Evolutionary conservation across 257 asterid species (phyloP).

Genomic region (Lycium barbarum): DNA sequence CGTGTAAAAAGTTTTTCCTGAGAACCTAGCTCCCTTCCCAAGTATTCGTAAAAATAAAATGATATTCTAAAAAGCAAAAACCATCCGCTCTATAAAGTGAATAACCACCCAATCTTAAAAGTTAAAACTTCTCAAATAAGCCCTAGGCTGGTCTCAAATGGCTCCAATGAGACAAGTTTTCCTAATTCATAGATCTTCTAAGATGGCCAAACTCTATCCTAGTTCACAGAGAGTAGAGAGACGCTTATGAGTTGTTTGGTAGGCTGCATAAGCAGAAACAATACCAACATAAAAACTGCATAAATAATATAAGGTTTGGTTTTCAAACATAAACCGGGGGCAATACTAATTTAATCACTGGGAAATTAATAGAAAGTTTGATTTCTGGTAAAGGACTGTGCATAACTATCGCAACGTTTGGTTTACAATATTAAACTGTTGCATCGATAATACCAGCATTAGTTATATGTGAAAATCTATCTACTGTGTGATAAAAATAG

Average conservation of each 20-base stretch:
- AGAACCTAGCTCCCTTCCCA: background rate
- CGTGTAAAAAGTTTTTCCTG: background rate
- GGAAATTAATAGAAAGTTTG: background rate
- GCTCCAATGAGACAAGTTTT: background rate
- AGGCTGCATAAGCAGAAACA: background rate
- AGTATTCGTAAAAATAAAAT: background rate
- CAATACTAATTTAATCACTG: background rate
- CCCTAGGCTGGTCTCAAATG: background rate
- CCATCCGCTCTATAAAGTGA: background rate
- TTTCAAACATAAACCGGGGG: background rate
- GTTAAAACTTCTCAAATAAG: constrained; percentile 20
- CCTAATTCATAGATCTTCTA: background rate
- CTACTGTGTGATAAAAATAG: background rate
- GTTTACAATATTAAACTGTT: background rate
- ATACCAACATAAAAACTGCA: background rate
- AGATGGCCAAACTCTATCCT: background rate
- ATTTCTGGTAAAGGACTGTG: background rate
- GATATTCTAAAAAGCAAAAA: background rate
- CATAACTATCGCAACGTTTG: background rate
- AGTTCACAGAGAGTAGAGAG: background rate
- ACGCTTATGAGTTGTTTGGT: background rate
- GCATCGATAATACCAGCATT: background rate
- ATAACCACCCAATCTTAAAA: background rate
- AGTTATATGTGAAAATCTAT: background rate
- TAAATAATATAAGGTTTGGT: background rate